Percentiles rank a stretch among this genome's conserved stretches.
Evolutionary conservation across 108 stramenopile genomes (phyloP).

Genomic region (Conticribra guillardii): DNA sequence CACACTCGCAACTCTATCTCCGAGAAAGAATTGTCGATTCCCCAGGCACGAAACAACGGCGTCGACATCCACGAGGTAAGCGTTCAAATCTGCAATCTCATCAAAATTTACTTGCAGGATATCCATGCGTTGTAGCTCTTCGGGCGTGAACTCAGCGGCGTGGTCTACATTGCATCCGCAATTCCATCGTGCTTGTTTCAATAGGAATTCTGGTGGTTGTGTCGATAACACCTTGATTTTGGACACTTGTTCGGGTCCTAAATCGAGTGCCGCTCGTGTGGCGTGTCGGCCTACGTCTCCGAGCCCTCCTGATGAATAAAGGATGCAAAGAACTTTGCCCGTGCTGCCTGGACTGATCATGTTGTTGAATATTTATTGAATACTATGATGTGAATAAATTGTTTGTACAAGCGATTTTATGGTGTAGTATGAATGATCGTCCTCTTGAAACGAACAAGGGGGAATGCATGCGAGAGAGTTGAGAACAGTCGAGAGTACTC

Average conservation of each 20-base stretch:
- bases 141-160: not conserved
- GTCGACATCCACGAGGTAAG: constrained; percentile 43
- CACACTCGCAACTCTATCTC: constrained; percentile 15
- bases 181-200: constrained; percentile 57
- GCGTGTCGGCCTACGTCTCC: constrained; percentile 61
- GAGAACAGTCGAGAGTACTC: too few species aligned
- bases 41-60: constrained; percentile 64
- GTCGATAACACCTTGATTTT: constrained; percentile 48
- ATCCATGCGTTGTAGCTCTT: not conserved
- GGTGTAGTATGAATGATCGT: too few species aligned
- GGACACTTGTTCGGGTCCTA: constrained; percentile 6
- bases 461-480: too few species aligned
- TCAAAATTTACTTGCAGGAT: not conserved
- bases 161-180: constrained; percentile 51
- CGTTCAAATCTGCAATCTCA: constrained; percentile 4
- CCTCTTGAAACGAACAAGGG: too few species aligned
- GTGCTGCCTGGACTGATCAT: too few species aligned
- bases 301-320: constrained; percentile 45
- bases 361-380: not conserved
- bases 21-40: constrained; percentile 53
- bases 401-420: too few species aligned
- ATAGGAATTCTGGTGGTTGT: constrained; percentile 12
- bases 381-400: too few species aligned
- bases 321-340: constrained; percentile 2
- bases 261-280: constrained; percentile 51